A percentile compares a stretch with the other conserved stretches of the same genome.
Evolutionary conservation across 805 yeast species (phyloP).

Genomic region (Brettanomyces nanus): DNA sequence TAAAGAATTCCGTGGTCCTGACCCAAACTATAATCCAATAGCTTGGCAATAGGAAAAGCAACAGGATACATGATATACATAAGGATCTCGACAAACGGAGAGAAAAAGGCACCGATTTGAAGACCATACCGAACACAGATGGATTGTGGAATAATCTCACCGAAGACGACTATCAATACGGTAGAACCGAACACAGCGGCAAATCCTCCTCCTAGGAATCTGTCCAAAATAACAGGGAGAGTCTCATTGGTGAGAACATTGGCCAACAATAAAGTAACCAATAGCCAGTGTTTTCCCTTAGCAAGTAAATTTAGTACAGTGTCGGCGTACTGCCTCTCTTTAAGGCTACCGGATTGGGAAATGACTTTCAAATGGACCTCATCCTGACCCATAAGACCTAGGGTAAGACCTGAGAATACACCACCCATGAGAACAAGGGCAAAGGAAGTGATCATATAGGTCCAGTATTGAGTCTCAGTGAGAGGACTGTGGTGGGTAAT

Average conservation of each 20-base stretch:
- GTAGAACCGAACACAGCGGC: slow-evolving; percentile 95
- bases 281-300: slow-evolving; percentile 92
- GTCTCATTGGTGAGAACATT: slow-evolving; percentile 94
- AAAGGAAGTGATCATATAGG: slow-evolving; percentile 46
- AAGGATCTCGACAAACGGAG: slow-evolving; percentile 76
- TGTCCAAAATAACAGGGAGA: slow-evolving; percentile 85
- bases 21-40: slow-evolving; percentile 77
- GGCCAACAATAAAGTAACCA: slow-evolving; percentile 76
- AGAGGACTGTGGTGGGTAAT: slow-evolving; percentile 3
- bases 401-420: slow-evolving; percentile 88
- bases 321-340: slow-evolving; percentile 60
- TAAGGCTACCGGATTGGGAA: slow-evolving; percentile 71
- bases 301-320: slow-evolving; percentile 67
- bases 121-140: slow-evolving; percentile 89
- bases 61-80: slow-evolving; percentile 91
- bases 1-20: slow-evolving; percentile 96
- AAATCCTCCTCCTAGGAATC: slow-evolving; percentile 95
- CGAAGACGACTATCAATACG: slow-evolving; percentile 85
- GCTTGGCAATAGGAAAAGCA: slow-evolving; percentile 80
- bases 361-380: slow-evolving; percentile 90
- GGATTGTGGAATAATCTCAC: slow-evolving; percentile 94
- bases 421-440: slow-evolving; percentile 71
- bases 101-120: slow-evolving; percentile 80
- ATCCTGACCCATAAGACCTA: slow-evolving; percentile 97
- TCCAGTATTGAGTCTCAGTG: slow-evolving; percentile 31